A percentile compares a stretch with the other conserved stretches of the same genome.
Evolutionary conservation across 2,329 filamentous ascomycete species (phyloP).

Genomic region (Colletotrichum cereale): DNA sequence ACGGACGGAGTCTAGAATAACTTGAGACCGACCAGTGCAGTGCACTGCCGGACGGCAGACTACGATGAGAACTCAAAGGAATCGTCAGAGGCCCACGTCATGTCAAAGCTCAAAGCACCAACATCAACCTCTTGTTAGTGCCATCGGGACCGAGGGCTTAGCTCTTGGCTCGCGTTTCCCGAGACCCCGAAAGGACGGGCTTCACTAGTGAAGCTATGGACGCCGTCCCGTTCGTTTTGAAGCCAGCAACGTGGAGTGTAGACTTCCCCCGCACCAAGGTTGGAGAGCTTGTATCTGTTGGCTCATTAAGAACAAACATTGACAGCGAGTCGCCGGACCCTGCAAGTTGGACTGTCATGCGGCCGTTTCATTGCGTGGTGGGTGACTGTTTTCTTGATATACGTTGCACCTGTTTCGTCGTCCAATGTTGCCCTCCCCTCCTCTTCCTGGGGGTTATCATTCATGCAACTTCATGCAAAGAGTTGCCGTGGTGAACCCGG

Average conservation of each 20-base stretch:
- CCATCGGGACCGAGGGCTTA: constrained; percentile 28
- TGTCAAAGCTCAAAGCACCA: constrained; percentile 24
- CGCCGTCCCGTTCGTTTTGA: constrained; percentile 13
- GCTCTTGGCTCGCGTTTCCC: constrained; percentile 13
- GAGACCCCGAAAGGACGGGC: constrained; percentile 20
- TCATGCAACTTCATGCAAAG: constrained; percentile 31
- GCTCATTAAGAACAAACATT: not conserved
- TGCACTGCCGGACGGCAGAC: not conserved
- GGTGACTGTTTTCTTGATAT: constrained; percentile 19
- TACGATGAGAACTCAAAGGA: constrained; percentile 6
- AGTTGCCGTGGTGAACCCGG: not conserved
- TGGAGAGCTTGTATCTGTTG: not conserved
- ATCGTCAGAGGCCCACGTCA: not conserved
- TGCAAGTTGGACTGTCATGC: not conserved
- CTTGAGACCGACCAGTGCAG: constrained; percentile 2
- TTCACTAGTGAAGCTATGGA: constrained; percentile 12
- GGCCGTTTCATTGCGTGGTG: constrained; percentile 9
- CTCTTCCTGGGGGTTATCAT: constrained; percentile 6
- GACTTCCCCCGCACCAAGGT: not conserved
- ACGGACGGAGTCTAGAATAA: constrained; percentile 27
- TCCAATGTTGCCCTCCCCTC: constrained; percentile 7
- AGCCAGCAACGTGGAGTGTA: not conserved
- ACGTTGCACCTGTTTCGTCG: constrained; percentile 13
- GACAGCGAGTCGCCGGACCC: not conserved
- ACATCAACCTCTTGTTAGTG: constrained; percentile 16